Evolutionary conservation across 2,329 filamentous ascomycete species (phyloP).

Genomic region (Cladosporium oxysporum): DNA sequence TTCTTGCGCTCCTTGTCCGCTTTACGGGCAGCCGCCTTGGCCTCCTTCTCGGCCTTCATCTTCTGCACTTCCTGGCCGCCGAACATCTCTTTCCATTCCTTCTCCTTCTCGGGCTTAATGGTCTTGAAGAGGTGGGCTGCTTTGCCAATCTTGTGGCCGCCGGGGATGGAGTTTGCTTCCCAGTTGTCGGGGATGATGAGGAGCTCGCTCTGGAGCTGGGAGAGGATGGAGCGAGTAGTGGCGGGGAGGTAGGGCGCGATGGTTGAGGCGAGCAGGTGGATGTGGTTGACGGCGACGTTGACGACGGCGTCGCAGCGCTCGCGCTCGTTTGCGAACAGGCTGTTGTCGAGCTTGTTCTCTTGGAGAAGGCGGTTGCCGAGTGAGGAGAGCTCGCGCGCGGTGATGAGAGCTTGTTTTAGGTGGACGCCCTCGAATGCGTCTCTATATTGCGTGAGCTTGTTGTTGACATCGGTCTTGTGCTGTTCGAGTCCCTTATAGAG

Average conservation of each 20-base stretch:
- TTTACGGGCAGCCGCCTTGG: constrained; percentile 66
- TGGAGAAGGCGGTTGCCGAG: constrained; percentile 62
- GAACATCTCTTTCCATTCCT: constrained; percentile 78
- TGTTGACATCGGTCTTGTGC: constrained; percentile 64
- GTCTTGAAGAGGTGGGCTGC: constrained; percentile 78
- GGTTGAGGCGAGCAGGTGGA: constrained; percentile 77
- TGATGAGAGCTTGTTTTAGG: constrained; percentile 66
- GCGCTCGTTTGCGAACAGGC: constrained; percentile 60
- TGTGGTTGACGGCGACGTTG: constrained; percentile 78
- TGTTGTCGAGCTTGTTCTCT: constrained; percentile 62
- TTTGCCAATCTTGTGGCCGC: constrained; percentile 79
- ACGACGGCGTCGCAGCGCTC: constrained; percentile 64
- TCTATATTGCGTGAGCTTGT: constrained; percentile 66
- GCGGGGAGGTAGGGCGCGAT: constrained; percentile 83
- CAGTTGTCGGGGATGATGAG: constrained; percentile 56
- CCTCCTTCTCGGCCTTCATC: constrained; percentile 65
- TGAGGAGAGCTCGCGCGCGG: constrained; percentile 67
- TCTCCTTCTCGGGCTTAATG: constrained; percentile 78
- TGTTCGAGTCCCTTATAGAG: constrained; percentile 35
- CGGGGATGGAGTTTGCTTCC: constrained; percentile 60
- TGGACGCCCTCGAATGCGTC: constrained; percentile 70
- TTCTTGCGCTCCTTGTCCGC: constrained; percentile 65
- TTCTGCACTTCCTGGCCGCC: constrained; percentile 67
- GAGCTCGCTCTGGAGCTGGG: constrained; percentile 63
- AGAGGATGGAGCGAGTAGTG: constrained; percentile 72